These are phyloP conservation scores for Condylostoma magnum DNA, from an alignment of 169 alveolate species.

Conservation along the genomic window DNA sequence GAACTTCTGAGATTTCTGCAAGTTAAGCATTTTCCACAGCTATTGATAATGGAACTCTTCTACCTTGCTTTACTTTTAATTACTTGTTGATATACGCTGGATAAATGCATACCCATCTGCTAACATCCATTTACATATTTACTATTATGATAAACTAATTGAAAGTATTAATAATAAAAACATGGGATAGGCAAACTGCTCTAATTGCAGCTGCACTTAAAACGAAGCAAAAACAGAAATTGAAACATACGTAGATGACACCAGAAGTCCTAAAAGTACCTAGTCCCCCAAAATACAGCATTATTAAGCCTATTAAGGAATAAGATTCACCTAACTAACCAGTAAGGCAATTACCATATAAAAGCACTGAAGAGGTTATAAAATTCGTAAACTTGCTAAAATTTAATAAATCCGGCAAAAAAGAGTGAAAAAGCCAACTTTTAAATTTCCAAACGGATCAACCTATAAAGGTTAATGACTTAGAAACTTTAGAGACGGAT, in stretches of 20 bases:
- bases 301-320: background rate
- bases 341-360: background rate
- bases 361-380: background rate
- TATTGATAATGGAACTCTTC: no score
- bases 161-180: no score
- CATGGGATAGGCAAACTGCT: background rate
- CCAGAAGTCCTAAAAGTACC: no score
- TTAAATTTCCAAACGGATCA: background rate
- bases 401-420: no score
- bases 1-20: no score
- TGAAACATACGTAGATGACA: no score
- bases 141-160: no score
- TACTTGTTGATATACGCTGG: no score
- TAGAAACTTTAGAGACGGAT: background rate
- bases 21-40: no score
- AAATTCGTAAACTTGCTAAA: background rate
- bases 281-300: background rate
- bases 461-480: background rate
- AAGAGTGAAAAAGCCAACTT: background rate
- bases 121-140: no score
- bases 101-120: no score
- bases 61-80: no score
- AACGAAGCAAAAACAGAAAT: background rate
- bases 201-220: background rate
- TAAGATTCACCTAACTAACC: background rate